These are phyloP conservation scores for Phoenix dactylifera DNA, from an alignment of 176 grass and related monocot species.

Conservation along the genomic window DNA sequence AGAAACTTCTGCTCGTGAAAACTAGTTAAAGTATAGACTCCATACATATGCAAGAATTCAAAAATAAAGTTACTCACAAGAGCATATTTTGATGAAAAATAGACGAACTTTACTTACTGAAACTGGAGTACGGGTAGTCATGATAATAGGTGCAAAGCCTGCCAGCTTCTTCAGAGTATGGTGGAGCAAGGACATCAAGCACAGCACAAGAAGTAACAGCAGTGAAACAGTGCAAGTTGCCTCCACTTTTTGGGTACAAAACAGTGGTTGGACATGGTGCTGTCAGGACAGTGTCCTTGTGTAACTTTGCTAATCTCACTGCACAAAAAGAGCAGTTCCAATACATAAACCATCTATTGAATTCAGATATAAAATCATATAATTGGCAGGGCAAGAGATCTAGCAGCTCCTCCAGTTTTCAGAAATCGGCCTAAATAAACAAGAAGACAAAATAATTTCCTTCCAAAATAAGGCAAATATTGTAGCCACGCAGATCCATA, in stretches of 20 bases:
- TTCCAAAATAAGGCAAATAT: too few species aligned
- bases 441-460: too few species aligned
- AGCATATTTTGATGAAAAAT: neutral
- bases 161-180: slow-evolving; percentile 41
- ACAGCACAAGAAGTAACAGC: slow-evolving; percentile 69
- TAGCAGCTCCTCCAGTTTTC: too few species aligned
- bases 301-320: slow-evolving; percentile 60
- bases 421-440: too few species aligned
- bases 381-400: too few species aligned
- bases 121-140: slow-evolving; percentile 54
- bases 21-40: too few species aligned
- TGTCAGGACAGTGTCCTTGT: slow-evolving; percentile 45
- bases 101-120: slow-evolving; percentile 42
- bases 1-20: too few species aligned
- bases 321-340: slow-evolving; percentile 5
- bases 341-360: too few species aligned
- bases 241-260: slow-evolving; percentile 60
- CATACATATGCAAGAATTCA: too few species aligned
- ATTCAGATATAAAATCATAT: too few species aligned
- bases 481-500: too few species aligned
- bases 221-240: slow-evolving; percentile 71
- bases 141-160: slow-evolving; percentile 58
- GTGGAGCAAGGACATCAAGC: slow-evolving; percentile 64
- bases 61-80: too few species aligned
- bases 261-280: slow-evolving; percentile 49